Base-by-base conservation (phyloP, 2,329 filamentous ascomycete genomes). In the Myriosclerotinia curreyana region DNA sequence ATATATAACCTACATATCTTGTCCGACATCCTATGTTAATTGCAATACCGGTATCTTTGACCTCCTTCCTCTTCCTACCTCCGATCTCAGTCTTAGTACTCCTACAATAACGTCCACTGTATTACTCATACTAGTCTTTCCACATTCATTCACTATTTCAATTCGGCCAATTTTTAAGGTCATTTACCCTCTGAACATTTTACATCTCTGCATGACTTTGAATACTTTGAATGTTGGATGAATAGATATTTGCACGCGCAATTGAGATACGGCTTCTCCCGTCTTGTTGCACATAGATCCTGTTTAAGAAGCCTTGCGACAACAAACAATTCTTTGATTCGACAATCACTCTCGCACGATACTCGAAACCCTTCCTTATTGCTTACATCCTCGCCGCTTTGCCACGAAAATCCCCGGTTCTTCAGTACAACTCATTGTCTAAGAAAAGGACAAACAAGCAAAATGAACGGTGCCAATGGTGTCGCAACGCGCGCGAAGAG, bases 241-340 rank as follows among this genome's bases (percentile, higher is more conserved):
- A 71, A 66, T 71, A 74, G 69, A 70, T 69, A 68, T 60, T 63
- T 70, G 56, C 62, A 52, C 68, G 66, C 67, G 66, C 68, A 69
- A 67, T 66, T 69, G 70, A 71, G 70, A 71, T 68, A 69, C 66
- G 71, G 69, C 71, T 71, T 71, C 66, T 70, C 68, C 64, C 58
- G 62, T 64, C 61, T 68, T 50, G 66, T 68, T 66, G 65, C 70
- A 68, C 68, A 38, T 54, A 65, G 53, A 58, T 60, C 28, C 36
- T 60, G 55, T 52, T 34, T 12, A 36, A 44, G 42, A 48, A 67
- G 62, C 64, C 51, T 67, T 67, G 63, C 53, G 44, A 56, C 64
- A 49, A n/a, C 50, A 55, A 46, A 42, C 11, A 55, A 31, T 28
- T 51, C 52, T 61, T 34, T 49, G 48, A 44, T 38, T 46, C 52